Evolutionary conservation across 169 alveolate species (phyloP), one percentile per base, ranked within the genome.

Genomic region (Plasmodium berghei): DNA sequence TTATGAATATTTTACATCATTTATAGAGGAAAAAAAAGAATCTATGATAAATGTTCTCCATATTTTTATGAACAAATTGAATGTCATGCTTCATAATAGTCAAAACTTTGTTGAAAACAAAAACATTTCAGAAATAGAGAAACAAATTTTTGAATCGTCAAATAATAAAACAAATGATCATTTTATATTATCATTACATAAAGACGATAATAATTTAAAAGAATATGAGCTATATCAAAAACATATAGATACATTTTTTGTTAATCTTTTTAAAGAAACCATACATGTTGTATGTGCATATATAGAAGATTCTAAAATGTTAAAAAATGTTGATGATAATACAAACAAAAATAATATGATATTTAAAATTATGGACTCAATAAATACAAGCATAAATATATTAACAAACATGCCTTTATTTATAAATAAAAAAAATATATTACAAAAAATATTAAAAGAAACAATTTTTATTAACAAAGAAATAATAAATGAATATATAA

Each of bases 1-100:
- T 59, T 80, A 80, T 16, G 72, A 80, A 26, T 80, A 80, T 48
- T 80, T 66, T 61, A 80, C 80, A 0, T 22, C 90, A 1, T 80
- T 80, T 10, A 67, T 80, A n/a, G 90, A 80, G n/a, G 90, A 80
- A 46, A 55, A n/a, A 61, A 67, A 67, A 12, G 72, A 46, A n/a
- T 20, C 48, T 1, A 64, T 80, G 54, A 42, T 58, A 26, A 40
- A 52, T 9, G 12, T 75, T 12, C 10, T 75, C n/a, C 10, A 14
- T 5, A 58, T 52, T 9, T 18, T 70, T 9, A 26, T 70, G 9
- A n/a, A 14, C 8, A 72, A 16, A 12, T 34, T 55, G 4, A 26
- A 14, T 26, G 34, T 48, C 8, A 24, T 16, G 16, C 8, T 28
- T 28, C n/a, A 28, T 1, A 55, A 1, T 1, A 72, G 26, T 0